Base-by-base conservation (phyloP, 2,329 filamentous ascomycete species). In the Paramyrothecium sp. region DNA sequence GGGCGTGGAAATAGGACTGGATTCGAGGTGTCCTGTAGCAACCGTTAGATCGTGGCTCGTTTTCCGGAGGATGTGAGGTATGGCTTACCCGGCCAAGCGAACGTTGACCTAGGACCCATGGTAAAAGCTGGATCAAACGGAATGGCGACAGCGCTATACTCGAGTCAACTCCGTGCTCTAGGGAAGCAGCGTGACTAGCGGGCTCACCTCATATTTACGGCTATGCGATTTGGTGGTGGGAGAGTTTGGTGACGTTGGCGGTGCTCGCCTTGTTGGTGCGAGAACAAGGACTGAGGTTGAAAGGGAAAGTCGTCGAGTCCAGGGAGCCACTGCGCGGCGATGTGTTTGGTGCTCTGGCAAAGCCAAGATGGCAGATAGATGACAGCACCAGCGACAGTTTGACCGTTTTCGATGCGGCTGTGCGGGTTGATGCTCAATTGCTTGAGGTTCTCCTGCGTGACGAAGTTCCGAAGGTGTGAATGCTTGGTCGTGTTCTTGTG, bases 41-140 rank as follows among this genome's bases (percentile, higher is more conserved):
- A 51, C 22, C 47, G 41, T 61, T 26, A 59, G 54, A 30, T 10
- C 10, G 4, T 10, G 26, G 26, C 26, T 5, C 10, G 26, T 5
- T 30, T 30, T 30, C 10, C 5, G 10, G 26, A 30, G 5, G 4
- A 30, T 30, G 26, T 30, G 26, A 30, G 26, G 5, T 44, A 4
- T 16, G 13, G 61, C 68, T 56, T 74, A 79, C 78, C 76, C 63
- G 77, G 79, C 82, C 82, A 84, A 49, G 75, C 73, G 61, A 79
- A 83, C 26, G 77, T 72, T 47, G 80, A 77, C 66, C 81, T 75
- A 54, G 75, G 74, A 54, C 79, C 80, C 79, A 84, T 82, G 61
- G 72, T 73, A 66, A 82, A 81, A 61, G 75, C 71, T 23, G 78
- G 73, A 63, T 84, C 81, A 68, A 79, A 83, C 57, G 81, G 75